phyloP scores from a whole-genome alignment of 148 eudicot species.

The Camellia lanceoleosa region DNA sequence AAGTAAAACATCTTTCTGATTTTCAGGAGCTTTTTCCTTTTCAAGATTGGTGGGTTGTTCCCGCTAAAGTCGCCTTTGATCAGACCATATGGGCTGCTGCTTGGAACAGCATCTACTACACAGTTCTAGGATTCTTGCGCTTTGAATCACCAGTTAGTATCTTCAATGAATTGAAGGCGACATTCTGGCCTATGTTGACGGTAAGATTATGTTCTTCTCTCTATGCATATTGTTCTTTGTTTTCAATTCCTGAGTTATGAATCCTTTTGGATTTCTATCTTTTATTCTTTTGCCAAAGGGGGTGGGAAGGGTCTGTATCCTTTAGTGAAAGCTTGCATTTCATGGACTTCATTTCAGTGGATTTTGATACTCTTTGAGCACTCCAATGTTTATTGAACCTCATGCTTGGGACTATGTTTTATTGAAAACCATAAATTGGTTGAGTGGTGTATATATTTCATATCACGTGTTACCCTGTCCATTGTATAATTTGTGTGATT shows the following conservation, averaged over 20 bases:
- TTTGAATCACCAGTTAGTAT: conserved; percentile 74
- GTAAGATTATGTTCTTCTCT: conserved; percentile 40
- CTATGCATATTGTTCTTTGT: background rate
- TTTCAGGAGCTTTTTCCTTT: conserved; percentile 76
- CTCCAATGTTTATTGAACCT: background rate
- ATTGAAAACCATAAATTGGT: background rate
- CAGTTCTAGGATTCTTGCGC: conserved; percentile 67
- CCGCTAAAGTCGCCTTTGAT: conserved; percentile 81
- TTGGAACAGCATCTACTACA: conserved; percentile 93
- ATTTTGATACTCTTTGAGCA: background rate
- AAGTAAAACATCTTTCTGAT: background rate
- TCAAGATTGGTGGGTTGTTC: conserved; percentile 96
- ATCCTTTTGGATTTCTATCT: background rate
- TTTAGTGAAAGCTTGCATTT: conserved; percentile 1
- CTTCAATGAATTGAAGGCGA: conserved; percentile 62
- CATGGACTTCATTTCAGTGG: background rate
- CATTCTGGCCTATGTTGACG: conserved; percentile 94
- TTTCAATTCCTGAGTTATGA: background rate
- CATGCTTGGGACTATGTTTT: background rate
- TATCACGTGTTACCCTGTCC: background rate
- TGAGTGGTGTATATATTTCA: background rate
- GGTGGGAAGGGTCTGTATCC: conserved; percentile 1
- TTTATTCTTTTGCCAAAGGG: background rate
- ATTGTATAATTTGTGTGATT: background rate
- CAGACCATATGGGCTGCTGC: conserved; percentile 86